A percentile compares a stretch with the other conserved stretches of the same genome.
phyloP scores from a whole-genome alignment of 78 protist genomes.

The Guillardia theta region DNA sequence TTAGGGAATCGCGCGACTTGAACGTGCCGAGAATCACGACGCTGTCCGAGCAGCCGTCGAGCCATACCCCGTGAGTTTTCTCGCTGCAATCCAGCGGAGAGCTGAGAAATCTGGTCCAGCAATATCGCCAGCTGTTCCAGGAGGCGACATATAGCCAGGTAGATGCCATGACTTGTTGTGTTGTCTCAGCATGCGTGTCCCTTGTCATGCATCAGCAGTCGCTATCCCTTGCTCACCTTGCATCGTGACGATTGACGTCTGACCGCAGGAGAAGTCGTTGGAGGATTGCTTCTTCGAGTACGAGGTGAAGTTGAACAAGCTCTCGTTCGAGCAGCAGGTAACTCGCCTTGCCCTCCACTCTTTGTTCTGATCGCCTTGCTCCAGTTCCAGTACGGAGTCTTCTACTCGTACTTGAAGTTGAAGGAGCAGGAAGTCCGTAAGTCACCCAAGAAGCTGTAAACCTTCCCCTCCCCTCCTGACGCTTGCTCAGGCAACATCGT shows the following conservation, averaged over 20 bases:
- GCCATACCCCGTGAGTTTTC: conserved; percentile 58
- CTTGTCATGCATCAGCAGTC: too few species aligned
- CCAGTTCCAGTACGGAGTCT: conserved; percentile 89
- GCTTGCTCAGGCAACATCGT: conserved; percentile 83
- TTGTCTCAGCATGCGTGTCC: too few species aligned
- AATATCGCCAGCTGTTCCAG: conserved; percentile 78
- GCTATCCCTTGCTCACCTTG: too few species aligned
- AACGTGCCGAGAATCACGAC: conserved; percentile 80
- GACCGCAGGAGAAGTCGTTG: conserved; percentile 77
- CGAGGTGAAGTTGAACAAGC: conserved; percentile 69
- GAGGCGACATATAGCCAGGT: conserved; percentile 38
- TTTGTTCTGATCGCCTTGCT: too few species aligned
- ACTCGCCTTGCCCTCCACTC: too few species aligned
- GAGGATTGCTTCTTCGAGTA: conserved; percentile 62
- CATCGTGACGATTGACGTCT: too few species aligned
- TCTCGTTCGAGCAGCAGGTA: conserved; percentile 84
- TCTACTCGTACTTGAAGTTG: conserved; percentile 85
- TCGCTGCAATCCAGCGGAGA: too few species aligned
- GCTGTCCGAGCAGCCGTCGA: conserved; percentile 74
- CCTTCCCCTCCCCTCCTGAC: neutral
- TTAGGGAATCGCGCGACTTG: conserved; percentile 75
- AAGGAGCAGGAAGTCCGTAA: conserved; percentile 89
- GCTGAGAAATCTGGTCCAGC: too few species aligned
- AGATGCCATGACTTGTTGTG: too few species aligned
- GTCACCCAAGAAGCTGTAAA: neutral